These are phyloP conservation scores for Leccinum subrobustum DNA, from an alignment of 1,284 basidiomycete species.

Conservation along the genomic window DNA sequence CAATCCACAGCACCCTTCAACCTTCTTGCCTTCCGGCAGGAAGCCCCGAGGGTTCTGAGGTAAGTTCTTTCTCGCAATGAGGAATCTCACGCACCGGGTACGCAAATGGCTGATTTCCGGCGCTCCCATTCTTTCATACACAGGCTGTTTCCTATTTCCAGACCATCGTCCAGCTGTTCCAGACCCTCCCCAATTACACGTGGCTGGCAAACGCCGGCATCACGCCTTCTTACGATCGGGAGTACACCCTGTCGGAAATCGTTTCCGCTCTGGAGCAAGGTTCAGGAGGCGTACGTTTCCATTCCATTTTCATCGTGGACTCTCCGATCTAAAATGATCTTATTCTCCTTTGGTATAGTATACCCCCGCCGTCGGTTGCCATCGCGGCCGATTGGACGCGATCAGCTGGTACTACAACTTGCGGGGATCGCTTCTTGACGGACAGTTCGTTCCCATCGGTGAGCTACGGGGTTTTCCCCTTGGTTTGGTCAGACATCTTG, in stretches of 20 bases:
- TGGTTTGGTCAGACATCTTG: background rate
- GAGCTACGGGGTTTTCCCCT: conserved; percentile 8
- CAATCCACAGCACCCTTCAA: conserved; percentile 52
- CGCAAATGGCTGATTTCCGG: background rate
- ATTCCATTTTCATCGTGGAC: background rate
- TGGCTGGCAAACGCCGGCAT: conserved; percentile 71
- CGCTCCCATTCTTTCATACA: background rate
- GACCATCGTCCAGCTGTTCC: conserved; percentile 61
- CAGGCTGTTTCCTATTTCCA: conserved; percentile 74
- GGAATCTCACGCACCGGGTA: background rate
- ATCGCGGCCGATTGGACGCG: conserved; percentile 45
- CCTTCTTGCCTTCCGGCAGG: conserved; percentile 56
- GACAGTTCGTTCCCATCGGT: conserved; percentile 61
- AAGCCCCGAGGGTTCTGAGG: conserved; percentile 59
- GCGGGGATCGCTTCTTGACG: conserved; percentile 65
- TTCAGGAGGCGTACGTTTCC: conserved; percentile 39
- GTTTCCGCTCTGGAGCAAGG: conserved; percentile 56
- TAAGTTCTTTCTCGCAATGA: conserved; percentile 17
- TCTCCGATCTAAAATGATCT: background rate
- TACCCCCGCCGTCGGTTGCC: conserved; percentile 61
- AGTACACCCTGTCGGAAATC: conserved; percentile 58
- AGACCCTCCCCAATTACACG: conserved; percentile 63
- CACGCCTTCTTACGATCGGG: conserved; percentile 54
- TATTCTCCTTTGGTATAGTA: conserved; percentile 34
- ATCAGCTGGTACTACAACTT: conserved; percentile 70